Evolutionary conservation across 306 rosid genomes (phyloP).

Genomic region (Prinsepia uniflora): DNA sequence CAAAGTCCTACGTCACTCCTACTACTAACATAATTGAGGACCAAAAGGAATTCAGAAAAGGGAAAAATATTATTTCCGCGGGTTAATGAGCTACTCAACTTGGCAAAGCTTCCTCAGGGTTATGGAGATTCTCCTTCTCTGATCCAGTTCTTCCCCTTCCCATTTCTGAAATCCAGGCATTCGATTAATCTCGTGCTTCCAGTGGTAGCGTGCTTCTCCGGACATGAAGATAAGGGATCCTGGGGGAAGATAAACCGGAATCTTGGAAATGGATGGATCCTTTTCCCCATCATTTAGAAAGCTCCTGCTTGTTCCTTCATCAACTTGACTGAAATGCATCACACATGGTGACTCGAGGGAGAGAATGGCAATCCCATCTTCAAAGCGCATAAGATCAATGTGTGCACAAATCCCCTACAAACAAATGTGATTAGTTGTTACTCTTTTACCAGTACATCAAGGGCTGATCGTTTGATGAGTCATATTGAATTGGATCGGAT

Average conservation of each 20-base stretch:
- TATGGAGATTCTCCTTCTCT: conserved; percentile 57
- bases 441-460: background rate
- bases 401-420: conserved; percentile 76
- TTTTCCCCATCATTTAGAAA: conserved; percentile 4
- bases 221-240: conserved; percentile 77
- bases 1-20: too few species aligned
- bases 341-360: conserved; percentile 79
- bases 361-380: conserved; percentile 85
- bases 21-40: background rate
- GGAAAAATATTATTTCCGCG: background rate
- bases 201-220: conserved; percentile 74
- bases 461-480: too few species aligned
- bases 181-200: conserved; percentile 90
- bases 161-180: conserved; percentile 67
- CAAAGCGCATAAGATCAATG: conserved; percentile 76
- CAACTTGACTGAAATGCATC: conserved; percentile 68
- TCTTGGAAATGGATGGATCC: conserved; percentile 8
- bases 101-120: conserved; percentile 81
- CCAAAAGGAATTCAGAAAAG: background rate
- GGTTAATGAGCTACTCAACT: conserved; percentile 24
- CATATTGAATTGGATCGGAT: too few species aligned
- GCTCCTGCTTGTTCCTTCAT: conserved; percentile 19
- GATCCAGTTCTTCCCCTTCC: conserved; percentile 56
- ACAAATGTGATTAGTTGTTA: background rate
- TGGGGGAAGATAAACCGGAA: conserved; percentile 59